Base-by-base conservation (phyloP, 164 flowering plant species). In the Cinnamomum chago region DNA sequence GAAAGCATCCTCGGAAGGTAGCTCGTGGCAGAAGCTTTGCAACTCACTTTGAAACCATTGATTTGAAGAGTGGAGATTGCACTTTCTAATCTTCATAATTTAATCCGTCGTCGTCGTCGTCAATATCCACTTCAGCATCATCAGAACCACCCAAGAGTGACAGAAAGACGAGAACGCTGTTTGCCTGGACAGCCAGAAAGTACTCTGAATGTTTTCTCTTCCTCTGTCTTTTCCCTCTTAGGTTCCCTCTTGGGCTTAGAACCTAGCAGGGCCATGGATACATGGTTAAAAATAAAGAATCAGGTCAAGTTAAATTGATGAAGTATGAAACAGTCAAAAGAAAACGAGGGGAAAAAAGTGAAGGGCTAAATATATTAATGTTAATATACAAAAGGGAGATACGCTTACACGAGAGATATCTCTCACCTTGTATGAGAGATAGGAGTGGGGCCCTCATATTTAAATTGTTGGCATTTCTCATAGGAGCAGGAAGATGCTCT, bases 151-250 rank as follows among this genome's bases (percentile, higher is more conserved):
- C 86, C 80, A 90, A 69, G 58, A 95, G 82, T 51, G 97, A 86
- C 72, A 95, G 81, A 72, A 93, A 95, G 73, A 93, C 83, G 13
- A 95, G 73, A 74, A 95, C 85, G 0, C 93, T 86, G 58, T 90
- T 83, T 17, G 85, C 62, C 78, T 95, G 99, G 47, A 97, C 76
- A 10, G 80, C 93, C 71, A 95, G 75, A 81, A 95, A 93, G 73
- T 88, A 95, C 77, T 81, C 78, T 88, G 82, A 95, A 90, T 17
- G 83, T 89, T 83, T 90, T 93, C 81, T 95, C 97, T 79, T 93
- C 99, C 77, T 89, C 85, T 35, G 95, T 89, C 74, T 87, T 91
- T 77, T 91, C 94, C 83, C 73, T 88, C 80, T 90, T 91, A 30
- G 92, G 88, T 81, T 89, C 89, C 72, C 79, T 82, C 81, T 87